phyloP scores from a whole-genome alignment of 306 rosid species.

The Pyrus betulifolia region DNA sequence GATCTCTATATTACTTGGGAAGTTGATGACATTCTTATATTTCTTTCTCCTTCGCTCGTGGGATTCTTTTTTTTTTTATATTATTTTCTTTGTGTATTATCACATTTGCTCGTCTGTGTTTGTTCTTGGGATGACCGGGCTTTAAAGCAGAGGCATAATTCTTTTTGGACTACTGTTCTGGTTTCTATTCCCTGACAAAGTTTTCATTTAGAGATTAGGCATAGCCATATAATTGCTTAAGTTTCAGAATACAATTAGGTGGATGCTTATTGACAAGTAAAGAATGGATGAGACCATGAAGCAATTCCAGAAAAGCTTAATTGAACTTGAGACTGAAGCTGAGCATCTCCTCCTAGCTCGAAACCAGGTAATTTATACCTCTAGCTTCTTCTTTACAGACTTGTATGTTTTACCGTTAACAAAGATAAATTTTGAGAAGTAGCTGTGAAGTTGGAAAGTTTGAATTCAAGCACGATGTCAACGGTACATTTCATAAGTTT shows the following conservation, averaged over 20 bases:
- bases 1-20: not conserved
- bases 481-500: not conserved
- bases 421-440: not conserved
- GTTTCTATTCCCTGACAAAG: not conserved
- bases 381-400: not conserved
- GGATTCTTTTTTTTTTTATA: not conserved
- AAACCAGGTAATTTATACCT: constrained; percentile 35
- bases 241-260: not conserved
- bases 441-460: not conserved
- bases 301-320: constrained; percentile 38
- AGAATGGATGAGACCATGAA: constrained; percentile 53
- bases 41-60: not conserved
- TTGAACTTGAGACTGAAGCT: constrained; percentile 65
- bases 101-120: not conserved
- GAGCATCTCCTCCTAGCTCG: constrained; percentile 77
- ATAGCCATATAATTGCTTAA: not conserved
- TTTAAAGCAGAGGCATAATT: not conserved
- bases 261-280: not conserved
- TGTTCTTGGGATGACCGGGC: no score
- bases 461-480: not conserved
- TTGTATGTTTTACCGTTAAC: not conserved
- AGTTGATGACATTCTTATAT: not conserved
- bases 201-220: not conserved
- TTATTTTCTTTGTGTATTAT: not conserved
- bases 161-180: not conserved